Conservation (phyloP, 2,329 filamentous ascomycete species). For the Aspergillus terreus region DNA sequence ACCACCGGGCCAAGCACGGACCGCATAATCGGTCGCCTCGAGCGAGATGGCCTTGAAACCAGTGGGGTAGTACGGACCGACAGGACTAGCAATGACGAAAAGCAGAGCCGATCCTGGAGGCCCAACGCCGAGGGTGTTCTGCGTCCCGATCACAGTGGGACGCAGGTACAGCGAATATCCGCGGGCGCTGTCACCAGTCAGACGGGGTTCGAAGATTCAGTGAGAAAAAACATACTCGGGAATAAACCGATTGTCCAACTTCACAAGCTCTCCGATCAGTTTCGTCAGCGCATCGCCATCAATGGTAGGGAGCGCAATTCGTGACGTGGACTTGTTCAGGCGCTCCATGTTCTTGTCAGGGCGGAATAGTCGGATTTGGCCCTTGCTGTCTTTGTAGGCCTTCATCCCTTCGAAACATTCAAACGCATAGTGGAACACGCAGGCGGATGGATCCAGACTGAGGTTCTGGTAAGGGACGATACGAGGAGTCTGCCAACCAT, state of each 20-base stretch:
- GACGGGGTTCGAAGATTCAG: neutral
- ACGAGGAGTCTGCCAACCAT: slow-evolving; percentile 77
- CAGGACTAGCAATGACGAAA: slow-evolving; percentile 92
- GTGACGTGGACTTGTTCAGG: slow-evolving; percentile 83
- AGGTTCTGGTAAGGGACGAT: slow-evolving; percentile 97
- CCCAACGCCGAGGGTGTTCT: slow-evolving; percentile 86
- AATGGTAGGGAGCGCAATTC: slow-evolving; percentile 91
- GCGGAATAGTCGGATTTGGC: slow-evolving; percentile 80
- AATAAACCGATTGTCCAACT: slow-evolving; percentile 85
- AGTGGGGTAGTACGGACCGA: slow-evolving; percentile 96
- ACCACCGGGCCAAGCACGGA: slow-evolving; percentile 95
- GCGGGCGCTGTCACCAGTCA: slow-evolving; percentile 43
- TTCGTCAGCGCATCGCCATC: slow-evolving; percentile 69
- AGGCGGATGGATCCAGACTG: slow-evolving; percentile 90
- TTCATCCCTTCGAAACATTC: slow-evolving; percentile 99
- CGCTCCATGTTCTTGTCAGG: slow-evolving; percentile 96
- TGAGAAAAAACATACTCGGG: slow-evolving; percentile 55
- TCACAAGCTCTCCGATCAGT: slow-evolving; percentile 74
- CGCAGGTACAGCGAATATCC: slow-evolving; percentile 95
- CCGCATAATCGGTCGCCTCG: slow-evolving; percentile 93
- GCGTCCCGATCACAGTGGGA: slow-evolving; percentile 95
- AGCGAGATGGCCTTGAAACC: slow-evolving; percentile 96
- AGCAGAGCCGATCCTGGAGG: slow-evolving; percentile 89
- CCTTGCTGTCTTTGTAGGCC: slow-evolving; percentile 85
- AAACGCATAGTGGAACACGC: slow-evolving; percentile 98